A percentile compares a stretch with the other conserved stretches of the same genome.
Evolutionary conservation across 2,329 filamentous ascomycete species (phyloP).

Genomic region (Aspergillus sp.): DNA sequence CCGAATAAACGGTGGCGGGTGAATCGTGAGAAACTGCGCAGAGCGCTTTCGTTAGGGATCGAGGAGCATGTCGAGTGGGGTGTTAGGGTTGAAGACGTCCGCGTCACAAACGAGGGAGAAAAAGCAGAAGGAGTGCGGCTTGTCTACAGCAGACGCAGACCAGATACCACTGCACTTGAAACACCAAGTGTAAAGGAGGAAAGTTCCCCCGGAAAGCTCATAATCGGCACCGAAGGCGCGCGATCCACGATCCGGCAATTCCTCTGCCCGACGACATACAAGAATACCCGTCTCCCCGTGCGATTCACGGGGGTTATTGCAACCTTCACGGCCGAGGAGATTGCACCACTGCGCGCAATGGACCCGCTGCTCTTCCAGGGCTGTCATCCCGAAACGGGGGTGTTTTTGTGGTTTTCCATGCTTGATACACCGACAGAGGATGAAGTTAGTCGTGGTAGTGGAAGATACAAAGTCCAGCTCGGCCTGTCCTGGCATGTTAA

Average conservation of each 20-base stretch:
- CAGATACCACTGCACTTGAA: too few relatives aligned
- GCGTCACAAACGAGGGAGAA: neutral
- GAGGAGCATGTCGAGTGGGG: slow-evolving; percentile 25
- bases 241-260: slow-evolving; percentile 23
- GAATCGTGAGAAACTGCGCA: slow-evolving; percentile 24
- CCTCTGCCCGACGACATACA: slow-evolving; percentile 23
- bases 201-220: neutral
- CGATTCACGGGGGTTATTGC: slow-evolving; percentile 27
- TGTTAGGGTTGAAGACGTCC: slow-evolving; percentile 12
- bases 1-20: slow-evolving; percentile 29
- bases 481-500: slow-evolving; percentile 49
- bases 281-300: slow-evolving; percentile 20
- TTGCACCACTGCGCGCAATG: slow-evolving; percentile 57
- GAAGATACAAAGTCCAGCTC: slow-evolving; percentile 41
- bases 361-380: slow-evolving; percentile 42
- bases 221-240: slow-evolving; percentile 17
- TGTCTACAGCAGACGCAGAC: neutral
- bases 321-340: slow-evolving; percentile 53
- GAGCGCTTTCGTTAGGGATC: slow-evolving; percentile 20
- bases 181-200: too few relatives aligned
- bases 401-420: slow-evolving; percentile 35
- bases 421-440: slow-evolving; percentile 43
- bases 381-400: slow-evolving; percentile 24
- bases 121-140: neutral
- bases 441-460: slow-evolving; percentile 7